Percentiles rank a stretch among this genome's conserved stretches.
Evolutionary conservation across 2,329 filamentous ascomycete species (phyloP).

Genomic region (Dactylellina leptospora): DNA sequence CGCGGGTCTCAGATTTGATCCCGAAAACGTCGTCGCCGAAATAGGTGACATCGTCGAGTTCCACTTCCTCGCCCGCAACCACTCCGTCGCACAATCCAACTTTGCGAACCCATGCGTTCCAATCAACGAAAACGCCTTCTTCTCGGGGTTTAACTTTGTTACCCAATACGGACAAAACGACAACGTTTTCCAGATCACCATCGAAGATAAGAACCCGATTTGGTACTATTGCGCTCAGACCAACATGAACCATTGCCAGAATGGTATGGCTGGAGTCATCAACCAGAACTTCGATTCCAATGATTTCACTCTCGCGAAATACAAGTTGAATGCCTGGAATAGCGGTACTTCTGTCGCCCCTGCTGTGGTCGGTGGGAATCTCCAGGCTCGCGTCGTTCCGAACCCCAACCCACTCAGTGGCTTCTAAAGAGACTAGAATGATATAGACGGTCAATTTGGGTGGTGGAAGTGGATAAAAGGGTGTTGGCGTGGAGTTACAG

Average conservation of each 20-base stretch:
- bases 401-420: conserved; percentile 50
- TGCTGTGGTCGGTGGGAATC: conserved; percentile 10
- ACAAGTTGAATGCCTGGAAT: conserved; percentile 16
- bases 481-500: background rate
- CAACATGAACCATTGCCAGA: conserved; percentile 64
- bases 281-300: conserved; percentile 60
- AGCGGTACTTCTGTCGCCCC: conserved; percentile 14
- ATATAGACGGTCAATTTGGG: background rate
- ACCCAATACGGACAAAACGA: conserved; percentile 58
- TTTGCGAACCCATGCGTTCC: conserved; percentile 62
- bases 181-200: conserved; percentile 63
- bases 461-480: background rate
- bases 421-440: conserved; percentile 24
- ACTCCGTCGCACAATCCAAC: conserved; percentile 63
- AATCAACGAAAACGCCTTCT: conserved; percentile 60
- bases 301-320: conserved; percentile 38
- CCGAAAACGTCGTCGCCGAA: conserved; percentile 64
- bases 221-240: conserved; percentile 65
- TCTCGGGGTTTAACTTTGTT: conserved; percentile 62
- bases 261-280: conserved; percentile 65
- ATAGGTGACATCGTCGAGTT: conserved; percentile 67
- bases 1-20: conserved; percentile 64
- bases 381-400: conserved; percentile 19
- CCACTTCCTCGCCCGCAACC: conserved; percentile 66
- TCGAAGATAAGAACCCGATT: conserved; percentile 63